Base-by-base conservation (phyloP, 2,329 filamentous ascomycete genomes). In the Dryadomyces quercus-mongolicae region DNA sequence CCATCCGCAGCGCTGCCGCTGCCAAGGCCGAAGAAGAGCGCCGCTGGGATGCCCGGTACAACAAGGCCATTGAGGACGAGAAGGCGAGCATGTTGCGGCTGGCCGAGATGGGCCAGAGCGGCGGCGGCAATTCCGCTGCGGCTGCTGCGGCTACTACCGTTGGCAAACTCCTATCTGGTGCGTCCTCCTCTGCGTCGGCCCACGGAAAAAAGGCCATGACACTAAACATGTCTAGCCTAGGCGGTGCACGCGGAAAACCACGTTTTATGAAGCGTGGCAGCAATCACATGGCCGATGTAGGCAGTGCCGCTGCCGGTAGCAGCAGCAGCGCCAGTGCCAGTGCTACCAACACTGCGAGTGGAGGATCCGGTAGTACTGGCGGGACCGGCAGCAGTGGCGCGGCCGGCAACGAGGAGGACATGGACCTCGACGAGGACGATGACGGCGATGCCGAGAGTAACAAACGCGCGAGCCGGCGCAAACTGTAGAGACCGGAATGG, bases 1-100 rank as follows among this genome's bases (percentile, higher is more conserved):
- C 69, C 36, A 82, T 96, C 57, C 83, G 80, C 60, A 67, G 68
- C 1, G 71, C 74, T 1, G 85, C 86, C 1, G 69, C 72, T 31
- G 67, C 70, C 49, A 74, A 81, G 16, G 75, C 78, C 44, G 71
- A 66, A 12, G 75, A 78, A 49, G 73, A 76, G 51, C 66, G 70
- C 7, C 71, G 67, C 5, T 73, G 77, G 54, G 70, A 77, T 0
- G 67, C 68, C 7, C 69, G 74, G 45, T 65, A 82, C 9, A 73
- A 78, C 45, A 66, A 67, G 42, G 70, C 79, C 0, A 62, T 83
- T 6, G 68, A 74, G 22, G 73, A 72, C 0, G 74, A 74, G 68
- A 54, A 68, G 59, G 62, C 54, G 50, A 56, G 53, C 52, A 60
- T 56, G 49, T 52, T 53, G n/a, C 20, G 56, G 53, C 12, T 25